Base-by-base conservation (phyloP, 2,329 filamentous ascomycete species). In the Diaporthe australafricana region DNA sequence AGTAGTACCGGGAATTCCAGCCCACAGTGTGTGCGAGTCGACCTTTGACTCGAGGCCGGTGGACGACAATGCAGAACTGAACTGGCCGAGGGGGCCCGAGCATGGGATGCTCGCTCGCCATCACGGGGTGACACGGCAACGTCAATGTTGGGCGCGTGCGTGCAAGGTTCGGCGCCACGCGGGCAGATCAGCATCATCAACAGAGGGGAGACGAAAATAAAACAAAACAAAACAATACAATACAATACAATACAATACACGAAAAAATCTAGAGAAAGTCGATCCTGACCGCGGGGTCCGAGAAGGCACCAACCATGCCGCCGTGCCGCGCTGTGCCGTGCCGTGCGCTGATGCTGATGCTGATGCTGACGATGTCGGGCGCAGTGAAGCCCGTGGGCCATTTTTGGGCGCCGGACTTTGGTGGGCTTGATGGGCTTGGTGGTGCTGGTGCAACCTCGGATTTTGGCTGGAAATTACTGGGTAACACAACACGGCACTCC, bases 71-170 rank as follows among this genome's bases (percentile, higher is more conserved):
- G 38, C 55, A 11, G 25, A 27, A 11, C 55, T 40, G n/a, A n/a
- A n/a, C n/a, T n/a, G n/a, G 38, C 38, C 3, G 55, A 14, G 38
- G 22, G 40, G 22, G 35, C 55, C 35, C 47, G 69, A 55, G 69
- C 52, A 50, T 38, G 16, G 16, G 14, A 27, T 50, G 42, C 30
- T 55, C 8, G 17, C 11, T n/a, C 32, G 2, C 27, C 32, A 72
- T 70, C 57, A 72, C 70, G 70, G 56, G 67, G 70, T 70, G 57
- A 52, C 35, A 62, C 57, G 57, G 27, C 20, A n/a, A 63, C 32
- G 57, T 17, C 42, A 63, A 32, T 63, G 57, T 63, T 63, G 57
- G 57, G 57, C 57, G 57, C 57, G 50, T 70, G 38, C 47, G 30
- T 70, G 56, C 62, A 60, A 60, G 14, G 40, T 40, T 66, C 50